Conservation (phyloP, 331 rosid genomes). For the Pyrus hybrid region DNA sequence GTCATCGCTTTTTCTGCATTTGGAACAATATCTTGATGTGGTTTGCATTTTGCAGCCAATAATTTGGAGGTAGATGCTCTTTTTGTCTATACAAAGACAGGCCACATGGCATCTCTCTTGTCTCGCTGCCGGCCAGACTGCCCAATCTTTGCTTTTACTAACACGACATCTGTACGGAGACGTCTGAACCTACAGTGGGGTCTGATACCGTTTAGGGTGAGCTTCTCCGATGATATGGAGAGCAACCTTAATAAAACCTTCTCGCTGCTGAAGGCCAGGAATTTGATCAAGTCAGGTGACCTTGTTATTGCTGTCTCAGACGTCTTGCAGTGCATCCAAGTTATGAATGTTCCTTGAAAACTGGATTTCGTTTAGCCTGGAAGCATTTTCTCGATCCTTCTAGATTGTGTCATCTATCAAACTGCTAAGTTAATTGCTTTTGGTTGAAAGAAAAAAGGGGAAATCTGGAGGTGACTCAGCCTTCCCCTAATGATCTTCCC, state of each 20-base stretch:
- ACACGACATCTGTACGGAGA: constrained; percentile 65
- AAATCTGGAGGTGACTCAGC: not conserved
- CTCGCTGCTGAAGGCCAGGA: constrained; percentile 80
- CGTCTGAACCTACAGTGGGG: constrained; percentile 94
- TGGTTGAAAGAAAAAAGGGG: constrained; percentile 1
- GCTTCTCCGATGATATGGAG: constrained; percentile 91
- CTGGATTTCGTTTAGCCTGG: not conserved
- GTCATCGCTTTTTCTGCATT: not conserved
- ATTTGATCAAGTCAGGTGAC: constrained; percentile 89
- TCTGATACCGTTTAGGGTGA: constrained; percentile 77
- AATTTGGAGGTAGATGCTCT: constrained; percentile 82
- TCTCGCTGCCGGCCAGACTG: constrained; percentile 94
- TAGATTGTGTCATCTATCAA: not conserved
- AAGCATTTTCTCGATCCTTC: not conserved
- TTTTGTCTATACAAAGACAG: constrained; percentile 78
- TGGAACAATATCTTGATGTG: not conserved
- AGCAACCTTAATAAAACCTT: constrained; percentile 82
- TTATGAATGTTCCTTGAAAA: constrained; percentile 81
- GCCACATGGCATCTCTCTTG: constrained; percentile 88
- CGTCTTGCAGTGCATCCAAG: constrained; percentile 83
- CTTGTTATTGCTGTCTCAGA: constrained; percentile 93
- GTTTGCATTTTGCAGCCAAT: constrained; percentile 54
- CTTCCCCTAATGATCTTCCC: not conserved
- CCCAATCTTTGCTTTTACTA: constrained; percentile 83
- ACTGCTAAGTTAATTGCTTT: not conserved